Base-by-base conservation (phyloP, 306 rosid genomes). In the Pyrus betulifolia region DNA sequence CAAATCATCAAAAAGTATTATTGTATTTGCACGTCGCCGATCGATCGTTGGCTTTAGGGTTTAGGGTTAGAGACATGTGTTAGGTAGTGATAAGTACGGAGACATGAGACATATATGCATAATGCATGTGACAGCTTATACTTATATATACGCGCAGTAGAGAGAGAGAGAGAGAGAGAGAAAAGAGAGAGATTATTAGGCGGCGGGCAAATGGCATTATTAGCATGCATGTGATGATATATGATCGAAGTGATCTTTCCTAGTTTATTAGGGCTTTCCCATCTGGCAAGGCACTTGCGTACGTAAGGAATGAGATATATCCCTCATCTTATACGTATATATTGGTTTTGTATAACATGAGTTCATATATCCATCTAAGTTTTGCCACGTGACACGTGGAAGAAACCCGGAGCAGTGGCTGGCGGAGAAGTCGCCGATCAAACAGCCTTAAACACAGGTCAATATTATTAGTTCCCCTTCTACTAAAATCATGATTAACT, bases 361-460 rank as follows among this genome's bases (percentile, higher is more conserved):
- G 21, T 17, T 51, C 55, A 17, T 51, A 51, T 5, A 17, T 15
- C 55, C 18, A 17, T 51, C 55, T 17, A 5, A 8, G 35, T 59
- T 23, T 21, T 8, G 77, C 67, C 78, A 55, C 21, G 70, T 79
- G 74, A 13, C 63, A 58, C 66, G 75, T 59, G 79, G 35, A 74
- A 79, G 61, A 23, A 80, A 31, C 75, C 64, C 79, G 79, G 75
- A 74, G 65, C 66, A 46, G 5, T 68, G 23, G 31, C 8, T 7
- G 83, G 66, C 71, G 23, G 46, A 44, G 59, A 21, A 22, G 25
- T 60, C 75, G 83, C 75, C 66, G 40, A 25, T 31, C 25, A 40
- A 17, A 22, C 3, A 33, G 22, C 54, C 42, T 67, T 27, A 9
- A 38, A 76, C 72, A 38, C 35, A 5, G 35, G 67, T 62, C 21